These are phyloP conservation scores for Diaporthe sp. DNA, from an alignment of 2,329 filamentous ascomycete genomes.

Conservation along the genomic window DNA sequence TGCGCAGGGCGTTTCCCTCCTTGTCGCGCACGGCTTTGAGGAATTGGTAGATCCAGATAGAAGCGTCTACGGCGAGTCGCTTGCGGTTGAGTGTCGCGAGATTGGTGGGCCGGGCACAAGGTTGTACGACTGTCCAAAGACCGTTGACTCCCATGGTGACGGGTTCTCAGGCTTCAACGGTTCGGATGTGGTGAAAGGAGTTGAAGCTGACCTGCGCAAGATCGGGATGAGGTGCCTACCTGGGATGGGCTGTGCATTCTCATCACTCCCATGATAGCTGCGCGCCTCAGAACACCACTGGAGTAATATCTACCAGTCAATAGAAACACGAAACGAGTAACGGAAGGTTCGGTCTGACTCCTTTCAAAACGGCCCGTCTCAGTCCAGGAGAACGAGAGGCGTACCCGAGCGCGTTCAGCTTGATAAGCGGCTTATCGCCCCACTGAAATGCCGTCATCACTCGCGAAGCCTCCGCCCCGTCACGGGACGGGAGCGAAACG, in stretches of 20 bases:
- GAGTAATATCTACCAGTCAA: neutral
- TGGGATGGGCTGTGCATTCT: neutral
- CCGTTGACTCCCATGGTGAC: slow-evolving; percentile 93
- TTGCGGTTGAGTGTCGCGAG: slow-evolving; percentile 97
- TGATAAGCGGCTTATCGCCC: slow-evolving; percentile 26
- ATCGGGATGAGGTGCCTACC: neutral
- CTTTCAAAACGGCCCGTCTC: neutral
- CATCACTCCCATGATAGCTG: neutral
- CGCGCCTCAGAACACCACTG: neutral
- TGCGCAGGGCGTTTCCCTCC: slow-evolving; percentile 95
- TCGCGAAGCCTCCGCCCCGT: slow-evolving; percentile 42
- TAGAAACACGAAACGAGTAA: neutral
- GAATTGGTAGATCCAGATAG: slow-evolving; percentile 99
- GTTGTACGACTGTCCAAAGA: slow-evolving; percentile 96
- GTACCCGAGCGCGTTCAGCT: slow-evolving; percentile 19
- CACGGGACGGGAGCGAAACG: slow-evolving; percentile 36
- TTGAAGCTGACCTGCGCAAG: neutral
- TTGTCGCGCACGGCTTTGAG: slow-evolving; percentile 99
- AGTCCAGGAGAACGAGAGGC: neutral
- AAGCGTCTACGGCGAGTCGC: slow-evolving; percentile 95
- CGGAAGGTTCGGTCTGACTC: slow-evolving; percentile 25
- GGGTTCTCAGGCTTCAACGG: slow-evolving; percentile 32
- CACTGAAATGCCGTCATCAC: slow-evolving; percentile 39
- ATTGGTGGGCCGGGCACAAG: slow-evolving; percentile 95
- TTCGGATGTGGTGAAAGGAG: slow-evolving; percentile 19